Evolutionary conservation across 2,329 filamentous ascomycete genomes (phyloP).

Genomic region (Colletotrichum truncatum): DNA sequence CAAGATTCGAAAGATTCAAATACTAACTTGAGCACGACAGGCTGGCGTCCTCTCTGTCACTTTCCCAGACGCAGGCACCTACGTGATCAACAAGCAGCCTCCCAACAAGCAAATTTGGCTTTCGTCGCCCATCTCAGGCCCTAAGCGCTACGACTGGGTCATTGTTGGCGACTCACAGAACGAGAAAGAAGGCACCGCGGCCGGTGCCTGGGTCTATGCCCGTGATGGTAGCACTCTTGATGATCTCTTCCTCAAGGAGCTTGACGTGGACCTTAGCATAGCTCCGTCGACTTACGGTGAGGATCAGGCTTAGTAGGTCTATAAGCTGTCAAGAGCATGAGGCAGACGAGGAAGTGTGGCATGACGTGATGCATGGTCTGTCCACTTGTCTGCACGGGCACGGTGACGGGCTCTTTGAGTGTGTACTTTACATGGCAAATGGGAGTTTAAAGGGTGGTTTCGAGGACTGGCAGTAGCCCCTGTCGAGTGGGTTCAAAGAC

Average conservation of each 20-base stretch:
- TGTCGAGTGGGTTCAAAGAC: neutral
- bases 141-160: conserved; percentile 95
- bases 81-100: conserved; percentile 98
- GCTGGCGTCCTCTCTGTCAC: conserved; percentile 85
- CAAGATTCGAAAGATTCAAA: conserved; percentile 19
- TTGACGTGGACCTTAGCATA: conserved; percentile 69
- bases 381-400: neutral
- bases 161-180: conserved; percentile 75
- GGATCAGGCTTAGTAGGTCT: conserved; percentile 27
- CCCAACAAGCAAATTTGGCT: conserved; percentile 99
- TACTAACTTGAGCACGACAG: conserved; percentile 61
- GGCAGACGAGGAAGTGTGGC: neutral
- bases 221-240: conserved; percentile 82
- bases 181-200: conserved; percentile 80
- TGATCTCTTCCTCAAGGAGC: conserved; percentile 77
- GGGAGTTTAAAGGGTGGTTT: conserved; percentile 19
- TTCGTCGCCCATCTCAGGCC: conserved; percentile 88
- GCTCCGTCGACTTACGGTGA: conserved; percentile 33
- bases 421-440: conserved; percentile 25
- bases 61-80: conserved; percentile 77
- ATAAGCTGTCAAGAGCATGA: too few relatives aligned
- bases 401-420: neutral
- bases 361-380: neutral
- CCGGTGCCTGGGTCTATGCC: conserved; percentile 86
- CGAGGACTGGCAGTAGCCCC: neutral